Evolutionary conservation across 306 rosid species (phyloP), one percentile per base, ranked within the genome.

Genomic region (Nissolia schottii): DNA sequence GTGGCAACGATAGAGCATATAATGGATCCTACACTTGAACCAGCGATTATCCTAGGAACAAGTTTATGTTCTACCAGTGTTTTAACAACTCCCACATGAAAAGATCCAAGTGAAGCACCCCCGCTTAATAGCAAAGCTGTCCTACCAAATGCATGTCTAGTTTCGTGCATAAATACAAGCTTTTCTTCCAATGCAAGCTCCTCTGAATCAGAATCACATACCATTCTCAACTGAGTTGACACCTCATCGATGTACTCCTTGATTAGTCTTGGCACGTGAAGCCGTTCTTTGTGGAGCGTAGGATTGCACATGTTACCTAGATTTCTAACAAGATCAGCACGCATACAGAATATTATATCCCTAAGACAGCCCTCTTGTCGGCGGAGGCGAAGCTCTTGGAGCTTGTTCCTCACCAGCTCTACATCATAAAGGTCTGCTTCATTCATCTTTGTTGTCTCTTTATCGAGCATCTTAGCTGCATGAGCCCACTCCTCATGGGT

Each of bases 401-500:
- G 86, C 75, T 87, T 91, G 86, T 88, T 89, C 48, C 80, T 83
- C 53, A 91, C 91, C 74, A 89, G 51, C 76, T 89, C 96, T 48
- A 70, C 96, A 20, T 91, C 97, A 72, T 87, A 91, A 38, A 89
- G 85, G 69, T 87, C 81, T 19, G 88, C 81, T 67, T 91, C 97
- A 40, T 86, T 89, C 96, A 85, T 71, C 77, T 56, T 91, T 1
- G 87, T 87, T 43, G 96, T 87, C 83, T 91, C 97, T 56, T 81
- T 88, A 46, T 91, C 97, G 67, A 91, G 93, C 96, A 91, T 91
- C 83, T 82, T 91, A 72, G 97, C 97, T 51, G 96, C 97, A 82
- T 89, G 97, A 80, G 92, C 89, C 97, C 97, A 88, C 74, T 91
- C 97, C 88, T 91, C 96, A 35, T 91, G 89, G 25, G 91, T 80